Base-by-base conservation (phyloP, 805 yeast genomes). In the Teunomyces kruisii region DNA sequence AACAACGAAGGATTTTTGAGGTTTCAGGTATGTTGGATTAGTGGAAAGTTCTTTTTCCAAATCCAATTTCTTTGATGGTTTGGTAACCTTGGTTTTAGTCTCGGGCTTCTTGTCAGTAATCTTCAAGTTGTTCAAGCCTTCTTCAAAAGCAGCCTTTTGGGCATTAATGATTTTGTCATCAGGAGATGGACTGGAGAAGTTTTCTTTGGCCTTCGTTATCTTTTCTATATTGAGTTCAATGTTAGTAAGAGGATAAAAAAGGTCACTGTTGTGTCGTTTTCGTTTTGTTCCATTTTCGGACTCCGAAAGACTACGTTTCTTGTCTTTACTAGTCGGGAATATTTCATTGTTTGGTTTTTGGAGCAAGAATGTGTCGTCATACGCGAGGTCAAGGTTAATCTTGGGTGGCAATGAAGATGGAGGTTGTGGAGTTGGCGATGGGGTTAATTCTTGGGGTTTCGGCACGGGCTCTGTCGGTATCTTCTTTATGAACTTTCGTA, bases 151-250 rank as follows among this genome's bases (percentile, higher is more conserved):
- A 13, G 56, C 56, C 46, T 68, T 66, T 61, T 86, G 94, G 0
- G 89, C 88, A 32, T 67, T 62, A 41, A 78, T 57, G 2, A 86
- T 74, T 40, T 73, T 62, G 57, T 89, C 96, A 66, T 91, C 97
- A 4, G 97, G 97, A 53, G 96, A 86, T 12, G 90, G 90, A 49
- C 74, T 70, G 9, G 65, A 61, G 53, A 88, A 88, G 52, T 81
- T 84, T 37, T 72, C 56, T 39, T 74, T 70, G 2, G 78, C 75
- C 61, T 70, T 74, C 51, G 60, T 62, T 6, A 60, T 46, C 44
- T 55, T 58, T 46, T 61, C 73, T 66, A 52, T 45, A 60, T 61
- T 51, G 42, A 62, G 53, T 46, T 62, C 65, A 33, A 57, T 48
- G 77, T 72, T 71, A 72, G 77, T 72, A 70, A 70, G 56, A 32